These are phyloP conservation scores for Alternaria sp. DNA, from an alignment of 2,329 filamentous ascomycete genomes.

Conservation along the genomic window DNA sequence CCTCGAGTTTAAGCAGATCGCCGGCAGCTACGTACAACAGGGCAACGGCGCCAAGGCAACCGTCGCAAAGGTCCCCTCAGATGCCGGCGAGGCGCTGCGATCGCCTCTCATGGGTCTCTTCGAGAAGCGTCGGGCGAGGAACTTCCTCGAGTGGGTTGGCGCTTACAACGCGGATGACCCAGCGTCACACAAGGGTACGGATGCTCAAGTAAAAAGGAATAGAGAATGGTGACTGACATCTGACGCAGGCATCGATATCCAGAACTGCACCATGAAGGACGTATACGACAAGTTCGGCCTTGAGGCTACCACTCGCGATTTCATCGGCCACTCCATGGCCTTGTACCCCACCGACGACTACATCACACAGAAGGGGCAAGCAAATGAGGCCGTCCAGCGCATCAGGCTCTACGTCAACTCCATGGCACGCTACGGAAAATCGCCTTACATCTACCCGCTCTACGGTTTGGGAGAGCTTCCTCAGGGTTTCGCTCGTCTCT, in stretches of 20 bases:
- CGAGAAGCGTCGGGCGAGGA: slow-evolving; percentile 96
- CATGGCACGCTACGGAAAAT: slow-evolving; percentile 96
- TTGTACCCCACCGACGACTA: slow-evolving; percentile 92
- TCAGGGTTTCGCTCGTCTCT: slow-evolving; percentile 95
- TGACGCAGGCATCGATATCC: slow-evolving; percentile 73
- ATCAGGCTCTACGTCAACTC: slow-evolving; percentile 98
- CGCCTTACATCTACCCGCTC: slow-evolving; percentile 98
- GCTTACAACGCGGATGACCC: slow-evolving; percentile 83
- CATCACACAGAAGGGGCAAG: slow-evolving; percentile 73
- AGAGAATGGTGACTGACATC: neutral
- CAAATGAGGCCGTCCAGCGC: slow-evolving; percentile 85
- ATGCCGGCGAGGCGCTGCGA: slow-evolving; percentile 83
- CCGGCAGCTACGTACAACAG: slow-evolving; percentile 96
- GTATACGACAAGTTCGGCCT: slow-evolving; percentile 98
- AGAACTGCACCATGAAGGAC: slow-evolving; percentile 89
- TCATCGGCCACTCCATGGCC: slow-evolving; percentile 98
- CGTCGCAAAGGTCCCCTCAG: slow-evolving; percentile 95
- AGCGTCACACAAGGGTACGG: slow-evolving; percentile 83
- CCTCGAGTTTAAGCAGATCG: slow-evolving; percentile 69
- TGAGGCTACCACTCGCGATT: slow-evolving; percentile 87
- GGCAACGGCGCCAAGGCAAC: slow-evolving; percentile 81
- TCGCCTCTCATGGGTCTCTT: slow-evolving; percentile 97
- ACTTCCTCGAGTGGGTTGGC: slow-evolving; percentile 95
- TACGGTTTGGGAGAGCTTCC: slow-evolving; percentile 97
- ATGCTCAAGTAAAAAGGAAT: neutral